phyloP scores from a whole-genome alignment of 352 stramenopile species.

The Globisporangium iwayamae region DNA sequence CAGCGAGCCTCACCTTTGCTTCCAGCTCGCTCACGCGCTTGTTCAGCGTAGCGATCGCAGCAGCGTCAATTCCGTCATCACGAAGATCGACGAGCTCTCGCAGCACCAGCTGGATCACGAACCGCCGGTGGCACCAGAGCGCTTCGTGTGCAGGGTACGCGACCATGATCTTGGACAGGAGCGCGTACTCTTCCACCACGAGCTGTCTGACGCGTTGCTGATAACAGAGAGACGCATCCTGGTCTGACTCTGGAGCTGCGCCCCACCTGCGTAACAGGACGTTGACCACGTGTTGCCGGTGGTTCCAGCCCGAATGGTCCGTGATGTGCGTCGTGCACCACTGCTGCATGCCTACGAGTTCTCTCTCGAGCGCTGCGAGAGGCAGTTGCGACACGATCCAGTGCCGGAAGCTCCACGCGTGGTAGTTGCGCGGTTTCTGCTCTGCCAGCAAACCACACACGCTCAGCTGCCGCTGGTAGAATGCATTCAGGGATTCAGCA shows the following conservation, averaged over 20 bases:
- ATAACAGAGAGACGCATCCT: neutral
- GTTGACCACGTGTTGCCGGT: constrained; percentile 60
- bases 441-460: constrained; percentile 55
- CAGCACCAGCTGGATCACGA: constrained; percentile 48
- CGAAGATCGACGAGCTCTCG: neutral
- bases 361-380: constrained; percentile 21
- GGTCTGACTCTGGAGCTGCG: neutral
- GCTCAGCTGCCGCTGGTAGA: constrained; percentile 49
- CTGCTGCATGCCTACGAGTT: constrained; percentile 43
- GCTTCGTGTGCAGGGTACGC: constrained; percentile 55
- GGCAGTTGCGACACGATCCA: constrained; percentile 56
- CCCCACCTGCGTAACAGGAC: constrained; percentile 16
- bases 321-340: constrained; percentile 71
- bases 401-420: constrained; percentile 83
- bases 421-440: constrained; percentile 73
- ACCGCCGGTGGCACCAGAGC: constrained; percentile 79
- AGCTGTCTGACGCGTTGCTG: constrained; percentile 7
- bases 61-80: neutral
- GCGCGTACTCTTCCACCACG: constrained; percentile 42
- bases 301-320: constrained; percentile 81
- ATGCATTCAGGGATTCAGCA: constrained; percentile 21
- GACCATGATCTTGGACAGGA: constrained; percentile 48
- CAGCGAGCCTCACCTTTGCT: constrained; percentile 2
- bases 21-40: constrained; percentile 10
- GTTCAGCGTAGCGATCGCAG: neutral